These are phyloP conservation scores for Pochonia chlamydosporia DNA, from an alignment of 2,329 filamentous ascomycete genomes.

Conservation along the genomic window DNA sequence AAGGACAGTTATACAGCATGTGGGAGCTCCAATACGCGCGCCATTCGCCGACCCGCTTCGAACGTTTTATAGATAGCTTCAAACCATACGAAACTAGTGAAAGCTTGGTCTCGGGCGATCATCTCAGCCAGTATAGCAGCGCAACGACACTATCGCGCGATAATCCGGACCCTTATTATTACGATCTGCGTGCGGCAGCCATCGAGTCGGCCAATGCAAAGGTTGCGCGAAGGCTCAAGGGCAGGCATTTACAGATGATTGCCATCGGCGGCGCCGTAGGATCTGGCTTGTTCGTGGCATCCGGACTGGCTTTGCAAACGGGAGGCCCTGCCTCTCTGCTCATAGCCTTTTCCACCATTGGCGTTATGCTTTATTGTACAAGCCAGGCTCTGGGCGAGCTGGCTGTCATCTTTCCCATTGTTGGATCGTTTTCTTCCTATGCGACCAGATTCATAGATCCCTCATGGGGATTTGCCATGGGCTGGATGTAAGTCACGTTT, in stretches of 20 bases:
- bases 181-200: conserved; percentile 52
- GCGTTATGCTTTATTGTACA: conserved; percentile 84
- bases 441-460: conserved; percentile 90
- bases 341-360: conserved; percentile 71
- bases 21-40: conserved; percentile 42
- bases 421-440: conserved; percentile 87
- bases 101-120: conserved; percentile 40
- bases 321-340: conserved; percentile 76
- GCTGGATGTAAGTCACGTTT: conserved; percentile 71
- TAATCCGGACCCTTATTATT: too few species aligned
- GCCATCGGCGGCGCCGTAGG: conserved; percentile 83
- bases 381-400: conserved; percentile 89
- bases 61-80: conserved; percentile 55
- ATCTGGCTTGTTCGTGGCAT: conserved; percentile 82
- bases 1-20: conserved; percentile 46
- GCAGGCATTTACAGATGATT: conserved; percentile 92
- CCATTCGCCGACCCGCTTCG: conserved; percentile 25
- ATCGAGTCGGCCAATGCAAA: conserved; percentile 71
- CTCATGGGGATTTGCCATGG: conserved; percentile 93
- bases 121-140: conserved; percentile 29
- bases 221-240: conserved; percentile 71
- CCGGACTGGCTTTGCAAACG: conserved; percentile 61
- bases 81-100: conserved; percentile 52
- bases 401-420: conserved; percentile 83
- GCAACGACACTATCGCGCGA: conserved; percentile 21